These are phyloP conservation scores for Trichosporon inkin DNA, from an alignment of 1,284 basidiomycete genomes.

Conservation along the genomic window DNA sequence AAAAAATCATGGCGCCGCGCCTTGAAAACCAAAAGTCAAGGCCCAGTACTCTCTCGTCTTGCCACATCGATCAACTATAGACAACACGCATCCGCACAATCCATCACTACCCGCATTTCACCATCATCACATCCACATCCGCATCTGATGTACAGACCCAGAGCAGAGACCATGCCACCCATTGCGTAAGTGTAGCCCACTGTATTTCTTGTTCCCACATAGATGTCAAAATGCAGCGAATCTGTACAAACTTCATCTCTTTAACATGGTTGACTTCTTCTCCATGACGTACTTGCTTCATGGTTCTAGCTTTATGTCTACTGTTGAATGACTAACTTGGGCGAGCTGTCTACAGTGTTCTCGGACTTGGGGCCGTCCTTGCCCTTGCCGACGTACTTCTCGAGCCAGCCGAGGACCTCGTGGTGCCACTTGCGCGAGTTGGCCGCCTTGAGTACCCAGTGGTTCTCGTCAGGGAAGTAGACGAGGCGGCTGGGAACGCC, in stretches of 20 bases:
- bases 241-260: background rate
- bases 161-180: background rate
- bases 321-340: background rate
- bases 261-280: background rate
- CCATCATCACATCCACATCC: background rate
- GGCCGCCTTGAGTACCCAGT: slow-evolving; percentile 61
- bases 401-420: slow-evolving; percentile 83
- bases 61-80: no score
- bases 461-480: slow-evolving; percentile 89
- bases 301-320: background rate
- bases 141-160: background rate
- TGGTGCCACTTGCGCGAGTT: slow-evolving; percentile 60
- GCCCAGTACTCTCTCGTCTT: no score
- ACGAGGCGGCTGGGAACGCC: slow-evolving; percentile 75
- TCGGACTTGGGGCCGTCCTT: slow-evolving; percentile 6
- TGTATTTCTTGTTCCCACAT: background rate
- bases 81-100: background rate
- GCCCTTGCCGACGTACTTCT: slow-evolving; percentile 62
- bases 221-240: background rate
- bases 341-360: background rate
- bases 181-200: background rate
- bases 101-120: background rate
- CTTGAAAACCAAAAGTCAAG: no score
- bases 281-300: background rate
- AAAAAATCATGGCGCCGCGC: no score